Percentiles rank a stretch among this genome's conserved stretches.
These are phyloP conservation scores for Globisporangium nodosum DNA, from an alignment of 352 stramenopile genomes.

Conservation along the genomic window DNA sequence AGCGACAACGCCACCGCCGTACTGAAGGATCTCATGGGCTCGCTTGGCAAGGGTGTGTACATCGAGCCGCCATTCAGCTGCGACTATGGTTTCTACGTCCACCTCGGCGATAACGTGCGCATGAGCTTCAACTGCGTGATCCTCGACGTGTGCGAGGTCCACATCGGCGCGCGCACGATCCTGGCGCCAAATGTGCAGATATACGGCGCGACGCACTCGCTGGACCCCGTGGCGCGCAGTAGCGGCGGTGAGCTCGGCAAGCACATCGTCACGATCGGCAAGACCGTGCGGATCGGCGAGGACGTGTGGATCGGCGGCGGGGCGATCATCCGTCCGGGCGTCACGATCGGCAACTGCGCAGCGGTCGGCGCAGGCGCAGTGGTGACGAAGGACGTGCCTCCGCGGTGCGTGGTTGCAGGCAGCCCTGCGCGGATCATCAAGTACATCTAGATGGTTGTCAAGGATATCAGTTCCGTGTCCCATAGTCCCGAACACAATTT, in stretches of 20 bases:
- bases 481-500: too few relatives aligned
- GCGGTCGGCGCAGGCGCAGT: conserved; percentile 76
- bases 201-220: conserved; percentile 73
- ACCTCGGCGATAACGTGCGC: conserved; percentile 65
- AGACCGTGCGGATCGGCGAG: conserved; percentile 62
- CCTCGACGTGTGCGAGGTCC: conserved; percentile 75
- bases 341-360: conserved; percentile 52
- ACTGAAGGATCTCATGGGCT: conserved; percentile 35
- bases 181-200: conserved; percentile 75
- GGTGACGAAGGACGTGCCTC: conserved; percentile 71
- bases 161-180: conserved; percentile 67
- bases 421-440: conserved; percentile 43
- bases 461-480: too few relatives aligned
- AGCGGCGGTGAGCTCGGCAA: conserved; percentile 51
- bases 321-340: conserved; percentile 55
- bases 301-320: conserved; percentile 83
- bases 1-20: conserved; percentile 19
- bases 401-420: conserved; percentile 56
- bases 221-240: conserved; percentile 38
- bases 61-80: conserved; percentile 85
- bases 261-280: not conserved
- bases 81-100: conserved; percentile 87
- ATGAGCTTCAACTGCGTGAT: conserved; percentile 89
- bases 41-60: conserved; percentile 30
- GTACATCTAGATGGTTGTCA: too few relatives aligned